phyloP scores from a whole-genome alignment of 768 basidiomycete species.

The Calvatia gigantea region DNA sequence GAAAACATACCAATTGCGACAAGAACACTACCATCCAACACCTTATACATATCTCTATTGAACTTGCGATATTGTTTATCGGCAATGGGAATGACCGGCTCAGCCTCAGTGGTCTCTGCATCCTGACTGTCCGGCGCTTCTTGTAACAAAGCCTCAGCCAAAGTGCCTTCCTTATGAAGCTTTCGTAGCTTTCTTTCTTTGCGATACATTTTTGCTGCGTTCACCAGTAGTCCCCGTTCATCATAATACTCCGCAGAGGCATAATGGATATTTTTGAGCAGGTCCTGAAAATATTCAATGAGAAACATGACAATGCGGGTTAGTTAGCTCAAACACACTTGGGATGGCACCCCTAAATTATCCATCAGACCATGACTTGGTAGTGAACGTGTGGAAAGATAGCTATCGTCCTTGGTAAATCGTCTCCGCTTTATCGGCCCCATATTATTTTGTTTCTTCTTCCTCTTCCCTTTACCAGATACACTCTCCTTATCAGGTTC shows the following conservation, averaged over 20 bases:
- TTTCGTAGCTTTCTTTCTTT: conserved; percentile 33
- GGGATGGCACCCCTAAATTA: neutral
- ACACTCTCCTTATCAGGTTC: conserved; percentile 18
- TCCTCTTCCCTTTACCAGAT: conserved; percentile 15
- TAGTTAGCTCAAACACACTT: conserved; percentile 5
- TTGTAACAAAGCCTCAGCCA: neutral
- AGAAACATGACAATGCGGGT: conserved; percentile 9
- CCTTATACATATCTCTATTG: conserved; percentile 68
- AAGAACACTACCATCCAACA: conserved; percentile 69
- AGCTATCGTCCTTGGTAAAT: conserved; percentile 12
- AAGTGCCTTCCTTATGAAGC: neutral
- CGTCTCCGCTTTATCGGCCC: conserved; percentile 11
- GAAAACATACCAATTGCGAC: conserved; percentile 59
- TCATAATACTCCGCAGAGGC: conserved; percentile 52
- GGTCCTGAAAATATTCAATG: conserved; percentile 31
- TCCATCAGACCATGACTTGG: neutral
- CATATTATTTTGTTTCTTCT: conserved; percentile 13
- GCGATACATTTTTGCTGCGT: conserved; percentile 46
- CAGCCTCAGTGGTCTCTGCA: conserved; percentile 7
- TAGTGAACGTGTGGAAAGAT: neutral
- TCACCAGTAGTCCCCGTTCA: conserved; percentile 55
- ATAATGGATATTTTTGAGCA: conserved; percentile 47
- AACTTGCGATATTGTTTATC: conserved; percentile 19
- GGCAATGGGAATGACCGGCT: conserved; percentile 8
- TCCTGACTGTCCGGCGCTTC: conserved; percentile 15